phyloP scores from a whole-genome alignment of 2,329 filamentous ascomycete species.

The Elsinoe ampelina region DNA sequence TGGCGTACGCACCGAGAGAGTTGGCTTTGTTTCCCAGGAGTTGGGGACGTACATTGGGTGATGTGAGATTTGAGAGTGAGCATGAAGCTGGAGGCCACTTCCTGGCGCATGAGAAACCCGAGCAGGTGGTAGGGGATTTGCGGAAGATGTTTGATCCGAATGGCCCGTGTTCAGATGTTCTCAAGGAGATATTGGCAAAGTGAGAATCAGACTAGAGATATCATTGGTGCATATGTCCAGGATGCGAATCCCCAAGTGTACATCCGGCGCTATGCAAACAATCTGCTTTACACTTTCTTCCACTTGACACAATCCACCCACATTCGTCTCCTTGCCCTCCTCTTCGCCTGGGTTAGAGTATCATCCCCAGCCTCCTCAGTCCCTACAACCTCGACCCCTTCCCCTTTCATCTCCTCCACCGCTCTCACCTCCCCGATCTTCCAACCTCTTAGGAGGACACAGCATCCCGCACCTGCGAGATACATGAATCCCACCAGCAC shows the following conservation, averaged over 20 bases:
- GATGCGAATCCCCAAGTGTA: not conserved
- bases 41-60: constrained; percentile 50
- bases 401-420: constrained; percentile 26
- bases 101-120: constrained; percentile 47
- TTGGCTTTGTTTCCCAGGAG: constrained; percentile 44
- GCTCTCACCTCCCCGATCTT: constrained; percentile 48
- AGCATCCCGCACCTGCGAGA: constrained; percentile 43
- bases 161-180: constrained; percentile 15
- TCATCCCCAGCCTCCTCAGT: constrained; percentile 19
- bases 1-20: constrained; percentile 52
- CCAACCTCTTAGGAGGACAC: constrained; percentile 51
- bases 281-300: constrained; percentile 23
- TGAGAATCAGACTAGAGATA: not conserved
- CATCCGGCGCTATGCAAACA: not conserved
- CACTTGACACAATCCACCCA: constrained; percentile 23
- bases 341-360: constrained; percentile 18
- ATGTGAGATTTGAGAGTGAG: constrained; percentile 47
- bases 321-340: constrained; percentile 22
- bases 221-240: not conserved
- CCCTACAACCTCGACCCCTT: constrained; percentile 18
- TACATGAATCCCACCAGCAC: constrained; percentile 55
- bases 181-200: not conserved
- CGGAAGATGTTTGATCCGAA: constrained; percentile 47
- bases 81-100: constrained; percentile 50
- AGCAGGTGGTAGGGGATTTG: constrained; percentile 43